Evolutionary conservation across 176 grass and related monocot genomes (phyloP), one percentile per base, ranked within the genome.

Genomic region (Bothriochloa decipiens): DNA sequence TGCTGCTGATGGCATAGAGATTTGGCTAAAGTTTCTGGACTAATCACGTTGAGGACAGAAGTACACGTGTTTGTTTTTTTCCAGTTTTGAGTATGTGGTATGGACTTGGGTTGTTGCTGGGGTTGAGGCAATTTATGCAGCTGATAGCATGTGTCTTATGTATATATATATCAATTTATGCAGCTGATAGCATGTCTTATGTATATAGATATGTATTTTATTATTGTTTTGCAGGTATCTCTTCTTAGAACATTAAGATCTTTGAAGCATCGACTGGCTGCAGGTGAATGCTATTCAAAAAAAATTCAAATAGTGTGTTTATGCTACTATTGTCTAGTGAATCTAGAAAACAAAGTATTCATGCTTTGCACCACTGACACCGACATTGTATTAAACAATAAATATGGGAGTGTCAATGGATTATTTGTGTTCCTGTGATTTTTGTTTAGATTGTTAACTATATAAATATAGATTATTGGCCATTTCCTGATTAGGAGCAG

Each of bases 251-350:
- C 89, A 60, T 88, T 97, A 66, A 97, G 88, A 84, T 90, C 76
- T 82, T 87, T 98, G 83, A 98, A 98, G 89, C 83, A 95, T 93
- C 96, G 86, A 65, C 85, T 98, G 18, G 96, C 96, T 69, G 93
- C 93, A 80, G 96, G 96, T 98, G 71, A 85, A 81, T 88, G 32
- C 46, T 53, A 73, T 40, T 79, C 53, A 28, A 60, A 86, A 9
- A 1, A 81, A 7, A 1, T 37, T 69, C 7, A 85, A 65, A 85
- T 84, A 29, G 27, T 91, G 52, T 55, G 7, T 46, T 49, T 26
- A 16, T 46, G 12, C 41, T 26, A 79, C 2, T 80, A 53, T 70
- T 23, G 28, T 58, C 49, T 45, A 45, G 7, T 28, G 67, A 28
- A 72, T 58, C 50, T 42, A 71, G 8, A 14, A 58, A 70, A 70